These are phyloP conservation scores for Haplographium delicatum DNA, from an alignment of 495 filamentous ascomycete species.

Conservation along the genomic window DNA sequence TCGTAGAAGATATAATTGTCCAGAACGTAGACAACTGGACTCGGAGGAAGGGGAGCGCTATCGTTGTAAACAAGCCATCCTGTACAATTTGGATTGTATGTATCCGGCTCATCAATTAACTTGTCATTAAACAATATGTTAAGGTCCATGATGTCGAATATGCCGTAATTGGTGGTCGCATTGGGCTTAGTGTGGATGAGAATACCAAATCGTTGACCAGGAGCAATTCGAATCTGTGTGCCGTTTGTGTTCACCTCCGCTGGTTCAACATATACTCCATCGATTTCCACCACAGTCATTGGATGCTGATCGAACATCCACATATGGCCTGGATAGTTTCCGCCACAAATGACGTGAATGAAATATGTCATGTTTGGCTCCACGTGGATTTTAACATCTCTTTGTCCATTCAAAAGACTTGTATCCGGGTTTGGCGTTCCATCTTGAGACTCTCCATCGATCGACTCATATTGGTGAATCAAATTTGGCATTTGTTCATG, in stretches of 20 bases:
- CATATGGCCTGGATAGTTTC: conserved; percentile 58
- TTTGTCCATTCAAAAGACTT: conserved; percentile 62
- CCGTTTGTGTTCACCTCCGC: conserved; percentile 41
- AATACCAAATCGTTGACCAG: conserved; percentile 39
- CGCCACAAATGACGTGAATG: conserved; percentile 63
- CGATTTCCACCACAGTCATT: conserved; percentile 48
- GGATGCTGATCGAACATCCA: conserved; percentile 68
- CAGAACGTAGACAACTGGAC: neutral
- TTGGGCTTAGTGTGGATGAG: conserved; percentile 42
- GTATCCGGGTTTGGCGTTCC: conserved; percentile 58
- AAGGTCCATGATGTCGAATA: conserved; percentile 43
- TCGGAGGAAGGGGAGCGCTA: neutral
- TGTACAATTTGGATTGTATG: neutral
- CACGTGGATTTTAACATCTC: conserved; percentile 47
- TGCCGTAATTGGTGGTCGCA: neutral
- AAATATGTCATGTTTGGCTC: conserved; percentile 71
- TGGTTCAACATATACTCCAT: conserved; percentile 51
- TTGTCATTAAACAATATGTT: neutral
- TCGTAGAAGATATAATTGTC: neutral
- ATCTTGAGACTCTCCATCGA: conserved; percentile 34
- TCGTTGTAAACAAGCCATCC: conserved; percentile 4
- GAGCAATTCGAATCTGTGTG: conserved; percentile 47
- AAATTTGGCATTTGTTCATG: conserved; percentile 40
- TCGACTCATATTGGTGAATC: conserved; percentile 47
- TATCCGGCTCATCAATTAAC: neutral